phyloP scores from a whole-genome alignment of 2,329 filamentous ascomycete species.

The Pseudocercospora cruenta region DNA sequence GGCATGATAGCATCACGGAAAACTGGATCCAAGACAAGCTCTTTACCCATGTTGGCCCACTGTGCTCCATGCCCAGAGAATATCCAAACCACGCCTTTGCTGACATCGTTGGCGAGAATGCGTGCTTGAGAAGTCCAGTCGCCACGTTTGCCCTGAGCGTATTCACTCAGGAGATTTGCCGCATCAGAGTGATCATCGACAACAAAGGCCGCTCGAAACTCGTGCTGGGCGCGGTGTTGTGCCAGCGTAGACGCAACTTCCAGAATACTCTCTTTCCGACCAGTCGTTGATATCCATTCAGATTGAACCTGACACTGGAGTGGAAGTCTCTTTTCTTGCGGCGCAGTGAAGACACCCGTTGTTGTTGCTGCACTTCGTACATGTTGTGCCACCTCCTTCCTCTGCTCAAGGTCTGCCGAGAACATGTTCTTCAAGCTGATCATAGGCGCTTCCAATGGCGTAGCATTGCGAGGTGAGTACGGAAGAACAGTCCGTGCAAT shows the following conservation, averaged over 20 bases:
- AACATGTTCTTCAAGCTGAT: too few relatives aligned
- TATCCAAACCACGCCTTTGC: constrained; percentile 1
- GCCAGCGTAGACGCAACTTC: too few relatives aligned
- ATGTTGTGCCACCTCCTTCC: too few relatives aligned
- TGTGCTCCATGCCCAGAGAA: constrained; percentile 33
- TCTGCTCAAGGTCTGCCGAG: too few relatives aligned
- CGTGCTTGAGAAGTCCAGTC: not conserved
- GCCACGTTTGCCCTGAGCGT: not conserved
- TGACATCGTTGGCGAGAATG: not conserved
- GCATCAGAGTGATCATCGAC: not conserved
- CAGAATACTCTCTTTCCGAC: too few relatives aligned
- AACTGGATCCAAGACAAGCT: constrained; percentile 12
- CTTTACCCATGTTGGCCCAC: constrained; percentile 24
- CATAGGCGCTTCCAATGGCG: too few relatives aligned
- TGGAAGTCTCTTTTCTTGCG: not conserved
- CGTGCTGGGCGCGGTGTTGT: too few relatives aligned
- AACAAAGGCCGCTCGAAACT: too few relatives aligned
- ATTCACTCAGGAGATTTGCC: not conserved
- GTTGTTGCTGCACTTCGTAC: too few relatives aligned
- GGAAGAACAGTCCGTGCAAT: too few relatives aligned
- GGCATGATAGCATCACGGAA: constrained; percentile 11
- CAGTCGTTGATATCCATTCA: too few relatives aligned
- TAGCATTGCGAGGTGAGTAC: too few relatives aligned
- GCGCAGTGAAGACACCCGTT: not conserved
- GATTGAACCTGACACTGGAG: not conserved